A percentile compares a stretch with the other conserved stretches of the same genome.
These are phyloP conservation scores for Trypanosoma rangeli DNA, from an alignment of 208 protist species.

Conservation along the genomic window DNA sequence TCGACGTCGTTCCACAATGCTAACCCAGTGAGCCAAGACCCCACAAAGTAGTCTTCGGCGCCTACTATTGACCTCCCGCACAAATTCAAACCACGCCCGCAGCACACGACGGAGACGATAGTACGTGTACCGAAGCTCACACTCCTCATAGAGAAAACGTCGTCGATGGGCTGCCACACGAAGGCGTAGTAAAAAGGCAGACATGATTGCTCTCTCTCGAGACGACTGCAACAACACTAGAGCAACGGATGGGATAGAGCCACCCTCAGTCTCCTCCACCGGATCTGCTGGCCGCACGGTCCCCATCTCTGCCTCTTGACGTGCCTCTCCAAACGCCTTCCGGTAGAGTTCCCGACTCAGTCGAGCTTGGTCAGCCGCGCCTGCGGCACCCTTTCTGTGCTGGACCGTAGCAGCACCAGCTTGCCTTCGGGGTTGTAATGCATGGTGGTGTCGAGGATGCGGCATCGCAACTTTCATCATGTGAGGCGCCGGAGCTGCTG, in stretches of 20 bases:
- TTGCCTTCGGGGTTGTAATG: neutral
- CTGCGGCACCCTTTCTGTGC: neutral
- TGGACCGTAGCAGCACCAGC: neutral
- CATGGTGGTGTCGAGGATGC: neutral
- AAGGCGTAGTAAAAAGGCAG: conserved; percentile 59
- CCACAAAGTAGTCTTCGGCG: conserved; percentile 10
- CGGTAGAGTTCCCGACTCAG: conserved; percentile 28
- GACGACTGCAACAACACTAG: conserved; percentile 64
- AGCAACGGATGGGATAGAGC: conserved; percentile 44
- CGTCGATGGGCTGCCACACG: conserved; percentile 42
- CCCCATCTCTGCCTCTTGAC: conserved; percentile 12
- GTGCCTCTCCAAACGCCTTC: conserved; percentile 19
- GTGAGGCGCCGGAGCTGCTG: neutral
- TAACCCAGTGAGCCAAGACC: conserved; percentile 31
- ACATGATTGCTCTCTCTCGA: conserved; percentile 48
- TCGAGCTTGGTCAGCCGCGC: conserved; percentile 15
- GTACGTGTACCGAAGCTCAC: conserved; percentile 59
- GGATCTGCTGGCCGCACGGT: neutral
- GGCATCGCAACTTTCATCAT: neutral
- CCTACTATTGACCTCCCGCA: neutral
- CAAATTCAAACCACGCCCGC: conserved; percentile 30
- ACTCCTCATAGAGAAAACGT: conserved; percentile 29
- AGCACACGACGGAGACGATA: conserved; percentile 54
- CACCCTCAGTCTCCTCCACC: neutral
- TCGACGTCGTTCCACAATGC: conserved; percentile 8